Conservation (phyloP, 768 basidiomycete genomes). For the Coprinopsis sp. region DNA sequence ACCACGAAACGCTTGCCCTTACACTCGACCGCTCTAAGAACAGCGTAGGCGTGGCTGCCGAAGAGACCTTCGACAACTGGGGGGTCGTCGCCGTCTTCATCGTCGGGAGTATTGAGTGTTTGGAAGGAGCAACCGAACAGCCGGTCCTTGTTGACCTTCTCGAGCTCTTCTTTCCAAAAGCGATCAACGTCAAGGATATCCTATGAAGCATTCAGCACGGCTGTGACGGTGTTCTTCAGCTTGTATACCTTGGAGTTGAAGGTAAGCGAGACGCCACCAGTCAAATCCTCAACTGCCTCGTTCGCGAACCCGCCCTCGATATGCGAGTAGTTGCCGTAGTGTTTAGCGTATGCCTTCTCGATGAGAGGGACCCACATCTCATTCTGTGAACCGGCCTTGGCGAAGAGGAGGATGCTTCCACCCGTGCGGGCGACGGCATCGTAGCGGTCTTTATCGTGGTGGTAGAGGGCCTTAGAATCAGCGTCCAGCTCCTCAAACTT, state of each 20-base stretch:
- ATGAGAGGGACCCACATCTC: constrained; percentile 58
- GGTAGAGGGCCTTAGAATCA: constrained; percentile 42
- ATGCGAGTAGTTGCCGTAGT: constrained; percentile 43
- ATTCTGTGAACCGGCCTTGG: constrained; percentile 40
- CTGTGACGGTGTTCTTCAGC: constrained; percentile 16
- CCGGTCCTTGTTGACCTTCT: constrained; percentile 45
- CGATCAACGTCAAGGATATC: constrained; percentile 44
- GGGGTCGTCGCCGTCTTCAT: constrained; percentile 17
- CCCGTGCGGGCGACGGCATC: constrained; percentile 43
- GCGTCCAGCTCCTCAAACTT: constrained; percentile 44
- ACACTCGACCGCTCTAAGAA: constrained; percentile 39
- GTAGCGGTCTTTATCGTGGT: constrained; percentile 45
- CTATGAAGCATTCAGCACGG: constrained; percentile 41
- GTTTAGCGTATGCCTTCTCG: constrained; percentile 57
- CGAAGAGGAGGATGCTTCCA: constrained; percentile 46
- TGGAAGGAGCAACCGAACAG: constrained; percentile 51
- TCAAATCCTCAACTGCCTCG: constrained; percentile 54
- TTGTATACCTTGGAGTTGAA: constrained; percentile 35
- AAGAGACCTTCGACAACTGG: constrained; percentile 28
- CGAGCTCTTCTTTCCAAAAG: constrained; percentile 52
- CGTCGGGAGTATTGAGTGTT: constrained; percentile 28
- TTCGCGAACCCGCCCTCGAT: constrained; percentile 32
- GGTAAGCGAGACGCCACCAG: constrained; percentile 45
- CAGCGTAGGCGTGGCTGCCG: constrained; percentile 43
- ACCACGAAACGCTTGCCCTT: constrained; percentile 44